phyloP scores from a whole-genome alignment of 73 alveolate genomes.

The Uronychia binucleata region DNA sequence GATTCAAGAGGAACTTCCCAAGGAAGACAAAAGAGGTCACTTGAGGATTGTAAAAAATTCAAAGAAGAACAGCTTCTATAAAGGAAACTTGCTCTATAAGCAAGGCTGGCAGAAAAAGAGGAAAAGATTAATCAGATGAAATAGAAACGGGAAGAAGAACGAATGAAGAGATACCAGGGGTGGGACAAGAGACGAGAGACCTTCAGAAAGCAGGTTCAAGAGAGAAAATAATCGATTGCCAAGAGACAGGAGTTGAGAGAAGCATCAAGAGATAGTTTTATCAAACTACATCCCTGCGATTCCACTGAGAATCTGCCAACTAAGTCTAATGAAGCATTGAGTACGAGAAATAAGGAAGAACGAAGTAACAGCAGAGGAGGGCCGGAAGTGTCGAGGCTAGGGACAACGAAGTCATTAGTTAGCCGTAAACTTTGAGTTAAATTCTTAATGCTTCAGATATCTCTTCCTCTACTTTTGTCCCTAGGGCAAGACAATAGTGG shows the following conservation, averaged over 20 bases:
- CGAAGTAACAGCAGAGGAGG: neutral
- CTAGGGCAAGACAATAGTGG: conserved; percentile 88
- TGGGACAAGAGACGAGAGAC: neutral
- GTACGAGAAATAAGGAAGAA: conserved; percentile 7
- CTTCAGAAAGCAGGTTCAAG: neutral
- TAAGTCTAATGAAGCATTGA: neutral
- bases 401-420: neutral
- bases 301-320: neutral
- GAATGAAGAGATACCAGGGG: neutral
- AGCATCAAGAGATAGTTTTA: neutral
- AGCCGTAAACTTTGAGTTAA: neutral
- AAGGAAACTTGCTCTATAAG: neutral
- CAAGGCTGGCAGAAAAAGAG: neutral
- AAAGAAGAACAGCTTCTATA: neutral
- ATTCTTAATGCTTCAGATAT: conserved; percentile 9
- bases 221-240: neutral
- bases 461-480: conserved; percentile 64
- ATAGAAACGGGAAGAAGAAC: neutral
- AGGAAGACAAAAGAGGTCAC: neutral
- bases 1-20: too few relatives aligned
- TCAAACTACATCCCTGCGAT: neutral
- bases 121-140: neutral
- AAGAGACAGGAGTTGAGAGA: neutral
- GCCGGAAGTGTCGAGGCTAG: too few relatives aligned
- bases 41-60: neutral